Conservation (phyloP, 2,329 filamentous ascomycete genomes). For the Pseudogymnoascus sp. region DNA sequence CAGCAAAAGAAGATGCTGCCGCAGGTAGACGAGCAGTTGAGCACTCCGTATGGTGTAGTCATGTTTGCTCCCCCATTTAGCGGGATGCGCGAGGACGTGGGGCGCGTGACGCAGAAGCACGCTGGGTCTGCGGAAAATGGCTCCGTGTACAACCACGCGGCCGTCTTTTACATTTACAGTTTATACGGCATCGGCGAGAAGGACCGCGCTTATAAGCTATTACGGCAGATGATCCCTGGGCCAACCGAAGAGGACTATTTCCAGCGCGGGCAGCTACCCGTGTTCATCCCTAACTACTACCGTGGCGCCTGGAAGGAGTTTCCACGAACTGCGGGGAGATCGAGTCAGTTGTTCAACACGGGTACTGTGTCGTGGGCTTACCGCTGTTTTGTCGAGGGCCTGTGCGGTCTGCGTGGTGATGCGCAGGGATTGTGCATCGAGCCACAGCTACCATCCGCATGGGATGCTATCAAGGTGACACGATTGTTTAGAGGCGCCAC, state of each 20-base stretch:
- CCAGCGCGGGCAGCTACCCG: constrained; percentile 45
- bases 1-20: constrained; percentile 38
- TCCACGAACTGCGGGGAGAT: constrained; percentile 45
- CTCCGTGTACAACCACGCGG: constrained; percentile 49
- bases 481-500: constrained; percentile 42
- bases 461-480: constrained; percentile 39
- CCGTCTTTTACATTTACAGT: constrained; percentile 45
- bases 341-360: constrained; percentile 50
- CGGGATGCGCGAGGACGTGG: constrained; percentile 48
- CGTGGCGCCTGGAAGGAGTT: constrained; percentile 40
- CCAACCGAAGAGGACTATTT: constrained; percentile 41
- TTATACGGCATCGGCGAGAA: constrained; percentile 41
- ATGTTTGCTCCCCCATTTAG: constrained; percentile 49
- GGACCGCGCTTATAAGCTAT: constrained; percentile 41
- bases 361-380: constrained; percentile 50
- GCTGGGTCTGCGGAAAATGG: constrained; percentile 50
- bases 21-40: constrained; percentile 42
- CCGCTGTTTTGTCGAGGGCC: constrained; percentile 44
- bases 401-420: constrained; percentile 45
- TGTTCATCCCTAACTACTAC: constrained; percentile 52
- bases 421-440: constrained; percentile 36
- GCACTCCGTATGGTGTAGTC: constrained; percentile 43
- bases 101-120: constrained; percentile 50
- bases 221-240: constrained; percentile 46
- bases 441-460: constrained; percentile 42